Evolutionary conservation across 2,329 filamentous ascomycete genomes (phyloP), one percentile per base, ranked within the genome.

Genomic region (Pestalotiopsis sp.): DNA sequence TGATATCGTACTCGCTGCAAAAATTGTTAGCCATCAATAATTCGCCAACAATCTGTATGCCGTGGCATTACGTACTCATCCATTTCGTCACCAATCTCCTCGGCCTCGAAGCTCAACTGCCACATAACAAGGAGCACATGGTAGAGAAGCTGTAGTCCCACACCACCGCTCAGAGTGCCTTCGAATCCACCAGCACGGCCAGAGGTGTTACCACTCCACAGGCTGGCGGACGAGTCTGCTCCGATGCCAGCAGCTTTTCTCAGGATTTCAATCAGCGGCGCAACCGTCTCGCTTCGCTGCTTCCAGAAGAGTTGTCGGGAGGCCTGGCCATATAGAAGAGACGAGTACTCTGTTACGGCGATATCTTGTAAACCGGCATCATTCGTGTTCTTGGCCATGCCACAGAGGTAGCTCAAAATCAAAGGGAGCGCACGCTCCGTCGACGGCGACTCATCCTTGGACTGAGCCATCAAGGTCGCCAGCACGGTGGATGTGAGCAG

Each of bases 41-140:
- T 27, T 59, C 17, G 14, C 59, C 59, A 20, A 12, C 17, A 9
- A 52, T 52, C 59, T 45, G 17, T n/a, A 2, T 36, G 58, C 6
- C 20, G 38, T 27, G 52, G 63, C n/a, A 7, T 23, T 12, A 82
- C 91, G 76, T 86, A 96, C 93, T 94, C 90, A 81, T 98, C 93
- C 69, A 99, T 85, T 57, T 95, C 94, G 70, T 91, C 87, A 49
- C 89, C 89, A 76, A 91, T 85, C 2, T 85, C 82, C 69, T 92
- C 91, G 13, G 94, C 94, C 79, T 98, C 96, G 74, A 99, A 99
- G 78, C 94, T 97, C 74, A 99, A 86, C 84, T 98, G 95, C 96
- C 96, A 99, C 69, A 99, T 84, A 13, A 97, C 95, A 65, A 99
- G 86, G 25, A 99, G 87, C 17, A 98, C 93, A 76, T 98, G 94